phyloP scores from a whole-genome alignment of 768 basidiomycete species.

The Auriscalpium microsporum region DNA sequence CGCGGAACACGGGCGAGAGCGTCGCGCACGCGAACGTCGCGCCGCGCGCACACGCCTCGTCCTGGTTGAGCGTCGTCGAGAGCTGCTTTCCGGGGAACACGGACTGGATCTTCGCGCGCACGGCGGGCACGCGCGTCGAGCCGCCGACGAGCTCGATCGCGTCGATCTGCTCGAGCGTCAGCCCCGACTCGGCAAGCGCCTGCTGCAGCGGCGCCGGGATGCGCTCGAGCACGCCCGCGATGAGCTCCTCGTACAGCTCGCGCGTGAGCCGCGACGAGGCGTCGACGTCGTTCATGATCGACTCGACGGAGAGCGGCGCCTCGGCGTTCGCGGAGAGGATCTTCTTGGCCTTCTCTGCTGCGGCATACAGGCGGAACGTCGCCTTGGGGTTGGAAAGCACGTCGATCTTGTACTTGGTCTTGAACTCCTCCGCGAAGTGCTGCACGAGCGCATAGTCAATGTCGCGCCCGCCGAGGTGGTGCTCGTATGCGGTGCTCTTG shows the following conservation, averaged over 20 bases:
- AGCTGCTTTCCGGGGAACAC: conserved; percentile 80
- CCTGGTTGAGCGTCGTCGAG: conserved; percentile 91
- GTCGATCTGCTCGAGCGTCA: conserved; percentile 80
- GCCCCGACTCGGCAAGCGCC: conserved; percentile 73
- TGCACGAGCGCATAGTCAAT: conserved; percentile 86
- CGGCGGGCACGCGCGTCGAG: conserved; percentile 84
- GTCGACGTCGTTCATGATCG: conserved; percentile 93
- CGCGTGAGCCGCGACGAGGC: conserved; percentile 79
- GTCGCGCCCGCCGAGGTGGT: conserved; percentile 91
- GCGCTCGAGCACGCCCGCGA: conserved; percentile 65
- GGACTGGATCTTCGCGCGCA: conserved; percentile 78
- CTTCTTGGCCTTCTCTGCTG: conserved; percentile 95
- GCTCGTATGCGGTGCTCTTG: conserved; percentile 85
- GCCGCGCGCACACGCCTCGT: conserved; percentile 93
- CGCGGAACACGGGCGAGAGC: conserved; percentile 96
- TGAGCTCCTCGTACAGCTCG: conserved; percentile 75
- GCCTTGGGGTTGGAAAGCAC: conserved; percentile 89
- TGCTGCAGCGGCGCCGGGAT: conserved; percentile 68
- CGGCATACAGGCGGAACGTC: conserved; percentile 77
- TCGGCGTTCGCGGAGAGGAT: conserved; percentile 90
- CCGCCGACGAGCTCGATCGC: conserved; percentile 92
- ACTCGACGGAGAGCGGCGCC: conserved; percentile 87
- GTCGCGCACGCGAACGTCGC: conserved; percentile 96
- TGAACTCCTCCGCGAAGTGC: conserved; percentile 89
- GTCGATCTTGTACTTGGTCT: conserved; percentile 96